phyloP scores from a whole-genome alignment of 305 asterid genomes.

The Solanum hybrid region DNA sequence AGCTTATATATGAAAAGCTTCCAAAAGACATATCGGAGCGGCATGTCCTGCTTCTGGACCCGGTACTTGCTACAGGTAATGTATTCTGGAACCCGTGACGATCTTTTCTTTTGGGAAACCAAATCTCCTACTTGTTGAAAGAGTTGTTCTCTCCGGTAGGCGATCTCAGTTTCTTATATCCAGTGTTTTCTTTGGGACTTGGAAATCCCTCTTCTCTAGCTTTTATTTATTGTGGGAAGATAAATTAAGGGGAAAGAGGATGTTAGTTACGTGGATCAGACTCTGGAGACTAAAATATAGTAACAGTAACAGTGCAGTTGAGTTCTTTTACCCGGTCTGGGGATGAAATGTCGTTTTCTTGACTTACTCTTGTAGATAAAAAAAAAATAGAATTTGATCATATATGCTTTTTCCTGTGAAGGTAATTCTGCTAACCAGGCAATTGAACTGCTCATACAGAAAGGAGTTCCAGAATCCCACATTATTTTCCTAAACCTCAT shows the following conservation, averaged over 20 bases:
- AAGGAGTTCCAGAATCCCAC: slow-evolving; percentile 98
- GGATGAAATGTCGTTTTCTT: neutral
- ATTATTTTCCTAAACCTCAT: slow-evolving; percentile 92
- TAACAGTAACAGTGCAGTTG: neutral
- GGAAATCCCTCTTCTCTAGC: neutral
- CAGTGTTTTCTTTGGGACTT: neutral
- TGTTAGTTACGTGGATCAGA: neutral
- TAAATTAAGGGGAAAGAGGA: neutral
- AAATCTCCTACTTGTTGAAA: neutral
- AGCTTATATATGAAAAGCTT: slow-evolving; percentile 97
- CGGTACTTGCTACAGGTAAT: slow-evolving; percentile 96
- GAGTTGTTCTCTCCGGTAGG: neutral
- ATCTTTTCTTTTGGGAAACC: neutral
- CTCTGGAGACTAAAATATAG: neutral
- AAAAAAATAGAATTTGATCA: neutral
- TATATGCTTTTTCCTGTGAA: slow-evolving; percentile 16
- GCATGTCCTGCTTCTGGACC: slow-evolving; percentile 94
- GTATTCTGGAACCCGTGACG: neutral
- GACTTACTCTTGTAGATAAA: neutral
- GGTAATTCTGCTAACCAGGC: slow-evolving; percentile 99
- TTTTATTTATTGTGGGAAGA: neutral
- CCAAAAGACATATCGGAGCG: slow-evolving; percentile 88
- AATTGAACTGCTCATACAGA: slow-evolving; percentile 79
- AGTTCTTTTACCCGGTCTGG: neutral
- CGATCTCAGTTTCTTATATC: neutral